Percentiles rank a stretch among this genome's conserved stretches.
Conservation (phyloP, 1,284 basidiomycete genomes). For the Sphaerobolus stellatus region DNA sequence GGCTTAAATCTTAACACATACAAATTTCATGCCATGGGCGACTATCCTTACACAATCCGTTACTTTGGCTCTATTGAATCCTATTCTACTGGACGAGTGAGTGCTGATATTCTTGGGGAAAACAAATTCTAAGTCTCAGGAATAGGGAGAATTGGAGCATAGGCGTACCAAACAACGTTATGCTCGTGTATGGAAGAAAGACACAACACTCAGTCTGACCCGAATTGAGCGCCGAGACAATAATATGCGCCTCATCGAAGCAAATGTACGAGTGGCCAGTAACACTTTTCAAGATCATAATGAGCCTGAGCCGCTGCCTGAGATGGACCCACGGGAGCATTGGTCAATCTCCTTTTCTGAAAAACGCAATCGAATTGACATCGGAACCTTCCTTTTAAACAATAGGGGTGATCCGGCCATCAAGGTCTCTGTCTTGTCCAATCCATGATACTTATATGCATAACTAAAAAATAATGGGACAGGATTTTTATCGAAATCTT, state of each 20-base stretch:
- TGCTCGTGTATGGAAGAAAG: conserved; percentile 30
- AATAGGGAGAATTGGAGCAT: conserved; percentile 37
- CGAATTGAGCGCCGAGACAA: conserved; percentile 19
- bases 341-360: too few species aligned
- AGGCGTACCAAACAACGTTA: conserved; percentile 34
- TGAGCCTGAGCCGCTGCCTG: too few species aligned
- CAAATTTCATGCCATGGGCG: conserved; percentile 35
- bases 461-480: too few species aligned
- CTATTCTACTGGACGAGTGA: conserved; percentile 33
- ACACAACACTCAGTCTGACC: conserved; percentile 27
- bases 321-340: too few species aligned
- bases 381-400: too few species aligned
- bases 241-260: conserved; percentile 2
- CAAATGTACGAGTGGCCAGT: too few species aligned
- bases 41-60: conserved; percentile 31
- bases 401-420: too few species aligned
- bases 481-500: conserved; percentile 28
- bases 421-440: too few species aligned
- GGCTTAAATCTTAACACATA: conserved; percentile 24
- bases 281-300: too few species aligned
- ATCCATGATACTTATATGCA: too few species aligned
- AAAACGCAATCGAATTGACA: too few species aligned
- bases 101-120: conserved; percentile 19
- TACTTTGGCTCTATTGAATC: conserved; percentile 35
- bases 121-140: conserved; percentile 20